Base-by-base conservation (phyloP, 352 stramenopile genomes). In the Peronospora destructor region DNA sequence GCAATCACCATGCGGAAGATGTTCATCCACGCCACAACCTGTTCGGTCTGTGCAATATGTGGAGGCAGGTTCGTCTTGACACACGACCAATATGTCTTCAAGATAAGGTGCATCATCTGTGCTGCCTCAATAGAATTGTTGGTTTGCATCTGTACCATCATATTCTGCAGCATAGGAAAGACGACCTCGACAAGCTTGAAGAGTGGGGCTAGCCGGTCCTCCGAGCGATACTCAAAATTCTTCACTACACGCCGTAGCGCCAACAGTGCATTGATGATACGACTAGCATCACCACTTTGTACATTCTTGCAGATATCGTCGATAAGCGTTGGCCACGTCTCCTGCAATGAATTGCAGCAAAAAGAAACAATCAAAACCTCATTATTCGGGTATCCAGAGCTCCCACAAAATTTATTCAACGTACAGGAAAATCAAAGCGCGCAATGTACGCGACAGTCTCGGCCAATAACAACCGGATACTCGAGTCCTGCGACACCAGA, bases 41-140 rank as follows among this genome's bases (percentile, higher is more conserved):
- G 73, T 43, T 94, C 71, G 0, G 84, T 85, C 55, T 90, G 79
- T 17, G 84, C 72, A 33, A 96, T 65, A 46, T 84, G 63, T 19
- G 84, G 84, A 28, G 90, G 87, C 34, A 98, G 62, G 55, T 91
- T 91, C 46, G 97, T 97, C 73, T 98, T 95, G 21, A 97, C 96
- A 33, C 84, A 96, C 39, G 81, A 97, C 92, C 93, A 99, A 67
- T 98, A 99, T 43, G 97, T 97, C 78, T 99, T 98, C 46, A 98
- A 83, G 62, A 97, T 98, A 53, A 98, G 57, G 55, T 91, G 76
- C 62, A 87, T 83, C 84, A 97, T 97, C 63, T 95, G 78, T 4
- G 91, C 93, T 5, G 89, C 89, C 56, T 98, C 95, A n/a, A 97
- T 59, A 26, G 82, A 88, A 65, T 85, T 80, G 61, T 87, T 91